phyloP scores from a whole-genome alignment of 805 yeast species.

The Myxozyma nipponensis region DNA sequence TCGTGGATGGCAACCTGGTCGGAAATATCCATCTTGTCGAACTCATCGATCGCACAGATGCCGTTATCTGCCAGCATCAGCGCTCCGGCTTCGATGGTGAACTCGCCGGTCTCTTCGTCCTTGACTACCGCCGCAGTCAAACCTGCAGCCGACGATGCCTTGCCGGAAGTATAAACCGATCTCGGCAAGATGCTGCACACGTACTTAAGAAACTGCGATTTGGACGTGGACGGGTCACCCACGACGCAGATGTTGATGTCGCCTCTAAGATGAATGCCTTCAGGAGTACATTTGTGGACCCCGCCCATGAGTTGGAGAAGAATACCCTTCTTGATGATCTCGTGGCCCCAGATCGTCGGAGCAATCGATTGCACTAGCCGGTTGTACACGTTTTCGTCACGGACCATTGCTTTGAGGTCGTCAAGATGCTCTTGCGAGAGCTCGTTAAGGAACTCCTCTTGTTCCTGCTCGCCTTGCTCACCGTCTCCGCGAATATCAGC shows the following conservation, averaged over 20 bases:
- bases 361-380: slow-evolving; percentile 85
- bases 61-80: slow-evolving; percentile 98
- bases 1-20: slow-evolving; percentile 99
- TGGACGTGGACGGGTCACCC: slow-evolving; percentile 97
- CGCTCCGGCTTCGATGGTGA: slow-evolving; percentile 98
- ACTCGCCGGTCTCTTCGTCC: slow-evolving; percentile 96
- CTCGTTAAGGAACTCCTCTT: slow-evolving; percentile 73
- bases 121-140: slow-evolving; percentile 95
- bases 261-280: slow-evolving; percentile 92
- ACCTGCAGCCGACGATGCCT: slow-evolving; percentile 98
- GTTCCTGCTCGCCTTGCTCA: slow-evolving; percentile 57
- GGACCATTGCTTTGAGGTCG: slow-evolving; percentile 85
- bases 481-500: slow-evolving; percentile 41
- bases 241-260: slow-evolving; percentile 94
- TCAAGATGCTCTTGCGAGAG: slow-evolving; percentile 76
- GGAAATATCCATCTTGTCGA: slow-evolving; percentile 91
- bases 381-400: slow-evolving; percentile 77
- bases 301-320: slow-evolving; percentile 88
- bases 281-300: slow-evolving; percentile 88
- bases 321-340: slow-evolving; percentile 86
- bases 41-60: slow-evolving; percentile 96
- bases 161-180: slow-evolving; percentile 95
- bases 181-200: slow-evolving; percentile 89
- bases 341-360: slow-evolving; percentile 96
- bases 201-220: slow-evolving; percentile 91